phyloP scores from a whole-genome alignment of 1,284 basidiomycete species.

The Tremellales sp. region DNA sequence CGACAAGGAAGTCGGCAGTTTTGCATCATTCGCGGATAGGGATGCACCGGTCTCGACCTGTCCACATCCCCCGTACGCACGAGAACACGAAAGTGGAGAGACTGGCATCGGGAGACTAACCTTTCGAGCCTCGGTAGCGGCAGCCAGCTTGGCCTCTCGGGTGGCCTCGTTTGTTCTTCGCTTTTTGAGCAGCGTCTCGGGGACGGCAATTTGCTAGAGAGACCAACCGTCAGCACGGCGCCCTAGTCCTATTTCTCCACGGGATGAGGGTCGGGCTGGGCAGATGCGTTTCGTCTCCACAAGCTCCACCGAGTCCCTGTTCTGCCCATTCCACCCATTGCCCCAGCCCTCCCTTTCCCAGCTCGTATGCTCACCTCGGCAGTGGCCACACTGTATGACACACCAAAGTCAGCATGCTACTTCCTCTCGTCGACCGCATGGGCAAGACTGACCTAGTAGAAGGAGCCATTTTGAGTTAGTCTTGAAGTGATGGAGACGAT shows the following conservation, averaged over 20 bases:
- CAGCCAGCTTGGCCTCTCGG: conserved; percentile 87
- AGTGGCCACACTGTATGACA: conserved; percentile 29
- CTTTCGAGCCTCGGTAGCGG: conserved; percentile 85
- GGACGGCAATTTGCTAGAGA: conserved; percentile 67
- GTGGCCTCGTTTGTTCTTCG: conserved; percentile 97
- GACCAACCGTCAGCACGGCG: neutral
- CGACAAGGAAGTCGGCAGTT: conserved; percentile 54
- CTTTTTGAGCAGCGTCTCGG: conserved; percentile 99
- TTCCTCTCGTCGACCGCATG: neutral
- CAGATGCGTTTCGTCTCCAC: too few species aligned
- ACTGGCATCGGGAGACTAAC: conserved; percentile 54
- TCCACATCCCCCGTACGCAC: neutral
- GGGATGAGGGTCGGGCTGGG: too few species aligned
- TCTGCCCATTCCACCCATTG: neutral
- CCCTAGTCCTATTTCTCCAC: conserved; percentile 8
- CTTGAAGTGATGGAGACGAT: conserved; percentile 26
- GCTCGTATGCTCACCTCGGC: conserved; percentile 36
- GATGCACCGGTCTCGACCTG: neutral
- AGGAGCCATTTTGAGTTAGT: conserved; percentile 38
- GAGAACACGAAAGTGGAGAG: conserved; percentile 1
- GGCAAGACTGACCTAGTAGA: conserved; percentile 34
- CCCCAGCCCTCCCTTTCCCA: neutral
- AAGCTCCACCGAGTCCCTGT: too few species aligned
- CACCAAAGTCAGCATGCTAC: conserved; percentile 8
- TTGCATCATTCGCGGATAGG: conserved; percentile 65